A percentile compares a stretch with the other conserved stretches of the same genome.
phyloP scores from a whole-genome alignment of 1,284 basidiomycete genomes.

The Tilletia horrida region DNA sequence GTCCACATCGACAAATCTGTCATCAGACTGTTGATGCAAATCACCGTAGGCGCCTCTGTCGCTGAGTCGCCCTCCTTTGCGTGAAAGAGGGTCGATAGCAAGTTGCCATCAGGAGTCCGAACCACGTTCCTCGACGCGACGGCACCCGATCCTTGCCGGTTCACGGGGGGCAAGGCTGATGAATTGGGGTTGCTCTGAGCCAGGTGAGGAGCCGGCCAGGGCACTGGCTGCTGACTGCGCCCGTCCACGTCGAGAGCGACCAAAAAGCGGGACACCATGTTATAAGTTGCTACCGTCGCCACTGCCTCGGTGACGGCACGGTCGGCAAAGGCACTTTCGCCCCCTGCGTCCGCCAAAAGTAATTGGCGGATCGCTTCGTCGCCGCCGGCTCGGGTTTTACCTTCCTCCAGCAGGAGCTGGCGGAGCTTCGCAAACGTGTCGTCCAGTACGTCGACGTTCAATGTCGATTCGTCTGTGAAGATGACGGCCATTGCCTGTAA shows the following conservation, averaged over 20 bases:
- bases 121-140: constrained; percentile 27
- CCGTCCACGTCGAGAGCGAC: constrained; percentile 57
- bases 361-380: constrained; percentile 39
- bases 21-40: constrained; percentile 58
- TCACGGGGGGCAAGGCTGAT: neutral
- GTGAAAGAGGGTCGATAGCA: constrained; percentile 38
- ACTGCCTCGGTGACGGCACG: constrained; percentile 54
- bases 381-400: constrained; percentile 27
- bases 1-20: constrained; percentile 58
- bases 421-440: constrained; percentile 42
- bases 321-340: neutral
- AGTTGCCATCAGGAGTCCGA: constrained; percentile 36
- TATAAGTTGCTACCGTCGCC: constrained; percentile 56
- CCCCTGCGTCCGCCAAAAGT: neutral
- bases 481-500: constrained; percentile 52
- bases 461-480: constrained; percentile 56
- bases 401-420: constrained; percentile 45
- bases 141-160: neutral
- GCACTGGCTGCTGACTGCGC: constrained; percentile 48
- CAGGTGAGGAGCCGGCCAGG: constrained; percentile 38
- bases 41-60: constrained; percentile 26
- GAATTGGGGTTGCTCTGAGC: constrained; percentile 24
- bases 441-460: constrained; percentile 49
- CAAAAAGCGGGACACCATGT: constrained; percentile 58
- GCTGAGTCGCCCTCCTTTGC: neutral